Evolutionary conservation across 2,329 filamentous ascomycete genomes (phyloP).

Genomic region (Chaetothyriales sp.): DNA sequence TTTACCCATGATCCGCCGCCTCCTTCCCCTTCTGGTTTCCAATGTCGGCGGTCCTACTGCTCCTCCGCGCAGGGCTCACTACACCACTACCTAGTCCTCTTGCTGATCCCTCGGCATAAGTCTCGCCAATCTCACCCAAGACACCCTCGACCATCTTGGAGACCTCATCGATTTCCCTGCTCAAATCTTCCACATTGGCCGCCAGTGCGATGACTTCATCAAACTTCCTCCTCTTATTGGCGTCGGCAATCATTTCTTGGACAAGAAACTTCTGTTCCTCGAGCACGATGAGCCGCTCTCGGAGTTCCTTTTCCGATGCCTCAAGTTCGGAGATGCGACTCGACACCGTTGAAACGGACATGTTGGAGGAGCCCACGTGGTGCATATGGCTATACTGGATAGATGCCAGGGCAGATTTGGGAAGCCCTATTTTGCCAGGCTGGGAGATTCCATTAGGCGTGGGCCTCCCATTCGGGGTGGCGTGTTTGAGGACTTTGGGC

Average conservation of each 20-base stretch:
- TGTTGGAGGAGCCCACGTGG: constrained; percentile 37
- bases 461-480: constrained; percentile 29
- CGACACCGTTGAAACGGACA: constrained; percentile 39
- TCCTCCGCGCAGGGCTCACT: constrained; percentile 8
- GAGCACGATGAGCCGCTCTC: constrained; percentile 67
- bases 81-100: constrained; percentile 12
- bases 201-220: constrained; percentile 73
- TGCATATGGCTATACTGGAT: constrained; percentile 46
- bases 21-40: neutral
- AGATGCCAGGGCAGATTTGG: constrained; percentile 39
- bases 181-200: constrained; percentile 69
- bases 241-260: constrained; percentile 66
- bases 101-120: constrained; percentile 26
- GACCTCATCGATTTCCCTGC: constrained; percentile 58
- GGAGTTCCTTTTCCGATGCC: constrained; percentile 67
- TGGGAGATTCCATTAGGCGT: constrained; percentile 17
- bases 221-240: constrained; percentile 62
- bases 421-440: constrained; percentile 14
- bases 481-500: constrained; percentile 53
- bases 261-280: constrained; percentile 90
- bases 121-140: constrained; percentile 41
- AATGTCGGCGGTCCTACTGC: neutral
- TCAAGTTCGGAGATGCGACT: constrained; percentile 51
- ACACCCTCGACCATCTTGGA: constrained; percentile 52
- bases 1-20: neutral